Conservation (phyloP, 2,329 filamentous ascomycete genomes). For the Monilinia fructigena region DNA sequence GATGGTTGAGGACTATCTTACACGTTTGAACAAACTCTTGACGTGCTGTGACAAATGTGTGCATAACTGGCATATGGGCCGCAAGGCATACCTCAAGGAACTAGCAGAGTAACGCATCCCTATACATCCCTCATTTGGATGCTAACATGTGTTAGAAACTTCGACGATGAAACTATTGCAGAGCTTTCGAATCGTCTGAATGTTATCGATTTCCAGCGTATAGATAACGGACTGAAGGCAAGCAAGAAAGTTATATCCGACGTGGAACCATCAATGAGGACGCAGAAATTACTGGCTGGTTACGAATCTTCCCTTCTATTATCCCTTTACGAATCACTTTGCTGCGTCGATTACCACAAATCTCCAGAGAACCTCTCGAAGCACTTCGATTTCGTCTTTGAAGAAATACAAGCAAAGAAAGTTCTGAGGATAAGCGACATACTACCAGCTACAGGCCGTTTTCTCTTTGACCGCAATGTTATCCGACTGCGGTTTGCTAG, state of each 20-base stretch:
- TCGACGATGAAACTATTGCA: conserved; percentile 50
- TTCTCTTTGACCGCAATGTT: conserved; percentile 73
- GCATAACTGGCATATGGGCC: conserved; percentile 69
- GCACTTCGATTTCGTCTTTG: conserved; percentile 78
- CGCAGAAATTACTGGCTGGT: conserved; percentile 34
- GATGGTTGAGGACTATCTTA: conserved; percentile 59
- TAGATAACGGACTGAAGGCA: conserved; percentile 57
- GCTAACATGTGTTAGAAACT: conserved; percentile 33
- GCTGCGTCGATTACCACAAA: conserved; percentile 76
- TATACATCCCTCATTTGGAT: background rate
- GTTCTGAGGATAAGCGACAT: conserved; percentile 73
- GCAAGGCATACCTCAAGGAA: conserved; percentile 60
- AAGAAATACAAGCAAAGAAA: conserved; percentile 73
- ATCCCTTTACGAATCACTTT: conserved; percentile 83
- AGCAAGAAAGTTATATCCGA: conserved; percentile 53
- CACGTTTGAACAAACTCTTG: conserved; percentile 57
- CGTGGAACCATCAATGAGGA: conserved; percentile 33
- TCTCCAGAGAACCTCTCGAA: conserved; percentile 34
- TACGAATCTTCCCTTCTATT: conserved; percentile 63
- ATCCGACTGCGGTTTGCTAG: conserved; percentile 64
- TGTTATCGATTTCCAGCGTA: conserved; percentile 59
- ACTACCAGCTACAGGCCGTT: conserved; percentile 79
- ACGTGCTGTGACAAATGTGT: conserved; percentile 68
- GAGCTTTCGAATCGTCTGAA: conserved; percentile 58
- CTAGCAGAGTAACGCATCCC: conserved; percentile 55